Evolutionary conservation across 805 yeast species (phyloP).

Genomic region (Schizosaccharomyces cryophilus): DNA sequence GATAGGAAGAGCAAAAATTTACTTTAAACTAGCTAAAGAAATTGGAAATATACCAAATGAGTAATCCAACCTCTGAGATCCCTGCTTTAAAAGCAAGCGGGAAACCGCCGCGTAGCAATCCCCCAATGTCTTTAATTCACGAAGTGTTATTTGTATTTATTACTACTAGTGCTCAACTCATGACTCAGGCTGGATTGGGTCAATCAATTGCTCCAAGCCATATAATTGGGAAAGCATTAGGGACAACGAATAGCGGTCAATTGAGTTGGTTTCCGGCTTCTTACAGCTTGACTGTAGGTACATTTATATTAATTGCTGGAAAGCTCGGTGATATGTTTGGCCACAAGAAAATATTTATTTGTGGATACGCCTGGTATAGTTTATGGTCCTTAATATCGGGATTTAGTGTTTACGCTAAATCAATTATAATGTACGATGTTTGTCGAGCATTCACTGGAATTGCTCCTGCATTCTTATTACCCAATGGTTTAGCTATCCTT

Average conservation of each 20-base stretch:
- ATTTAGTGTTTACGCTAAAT: constrained; percentile 25
- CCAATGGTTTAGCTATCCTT: constrained; percentile 33
- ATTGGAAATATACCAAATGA: too few species aligned
- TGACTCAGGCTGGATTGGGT: constrained; percentile 18
- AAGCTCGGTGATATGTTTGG: constrained; percentile 53
- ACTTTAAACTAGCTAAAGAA: too few species aligned
- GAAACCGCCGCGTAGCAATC: too few species aligned
- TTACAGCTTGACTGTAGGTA: constrained; percentile 45
- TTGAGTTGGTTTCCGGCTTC: constrained; percentile 47
- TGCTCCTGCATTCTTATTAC: constrained; percentile 34
- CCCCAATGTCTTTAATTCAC: not conserved
- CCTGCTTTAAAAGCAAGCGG: too few species aligned
- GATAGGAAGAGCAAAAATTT: too few species aligned
- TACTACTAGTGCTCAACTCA: constrained; percentile 15
- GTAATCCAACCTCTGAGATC: too few species aligned
- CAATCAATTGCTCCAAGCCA: constrained; percentile 13
- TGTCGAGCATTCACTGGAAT: constrained; percentile 42
- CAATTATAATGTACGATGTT: constrained; percentile 13
- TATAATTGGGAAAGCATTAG: constrained; percentile 14
- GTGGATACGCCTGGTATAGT: constrained; percentile 31
- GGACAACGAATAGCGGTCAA: constrained; percentile 14
- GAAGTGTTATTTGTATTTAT: constrained; percentile 12
- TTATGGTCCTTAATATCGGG: constrained; percentile 42
- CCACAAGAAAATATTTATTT: constrained; percentile 25
- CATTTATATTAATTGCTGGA: constrained; percentile 45